Evolutionary conservation across 2,329 filamentous ascomycete species (phyloP).

Genomic region (Lachnellula occidentalis): DNA sequence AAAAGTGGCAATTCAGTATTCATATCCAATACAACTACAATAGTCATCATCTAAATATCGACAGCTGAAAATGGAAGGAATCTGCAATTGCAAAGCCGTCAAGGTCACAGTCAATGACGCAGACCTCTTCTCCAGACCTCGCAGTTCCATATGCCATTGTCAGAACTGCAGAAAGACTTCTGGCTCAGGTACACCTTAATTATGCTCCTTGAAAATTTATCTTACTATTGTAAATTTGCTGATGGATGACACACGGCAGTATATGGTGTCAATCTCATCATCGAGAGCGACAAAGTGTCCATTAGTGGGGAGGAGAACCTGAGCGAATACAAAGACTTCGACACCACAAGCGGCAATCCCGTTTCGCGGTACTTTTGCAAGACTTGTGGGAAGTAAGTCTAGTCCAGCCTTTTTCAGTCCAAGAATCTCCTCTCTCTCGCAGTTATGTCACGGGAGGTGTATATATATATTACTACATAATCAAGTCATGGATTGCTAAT

Average conservation of each 20-base stretch:
- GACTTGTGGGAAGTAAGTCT: conserved; percentile 39
- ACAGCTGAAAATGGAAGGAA: conserved; percentile 27
- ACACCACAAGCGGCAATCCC: conserved; percentile 41
- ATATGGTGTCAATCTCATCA: conserved; percentile 27
- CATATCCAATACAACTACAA: background rate
- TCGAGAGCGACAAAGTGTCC: conserved; percentile 37
- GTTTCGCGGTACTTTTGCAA: conserved; percentile 41
- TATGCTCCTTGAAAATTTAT: too few species aligned
- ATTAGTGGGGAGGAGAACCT: conserved; percentile 36
- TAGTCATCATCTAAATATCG: background rate
- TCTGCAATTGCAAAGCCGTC: conserved; percentile 43
- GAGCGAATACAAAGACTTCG: conserved; percentile 39
- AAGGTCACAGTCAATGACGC: conserved; percentile 43
- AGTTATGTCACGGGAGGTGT: background rate
- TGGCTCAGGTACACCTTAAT: conserved; percentile 31
- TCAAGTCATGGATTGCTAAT: background rate
- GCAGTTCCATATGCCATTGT: conserved; percentile 46
- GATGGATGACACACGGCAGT: background rate
- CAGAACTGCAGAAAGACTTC: conserved; percentile 46
- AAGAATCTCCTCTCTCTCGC: background rate
- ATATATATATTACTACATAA: background rate
- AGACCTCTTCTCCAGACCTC: conserved; percentile 40
- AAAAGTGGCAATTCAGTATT: background rate
- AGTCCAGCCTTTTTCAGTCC: background rate
- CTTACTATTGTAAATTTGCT: background rate